phyloP scores from a whole-genome alignment of 2,329 filamentous ascomycete genomes.

The Hypoxylon sp. region DNA sequence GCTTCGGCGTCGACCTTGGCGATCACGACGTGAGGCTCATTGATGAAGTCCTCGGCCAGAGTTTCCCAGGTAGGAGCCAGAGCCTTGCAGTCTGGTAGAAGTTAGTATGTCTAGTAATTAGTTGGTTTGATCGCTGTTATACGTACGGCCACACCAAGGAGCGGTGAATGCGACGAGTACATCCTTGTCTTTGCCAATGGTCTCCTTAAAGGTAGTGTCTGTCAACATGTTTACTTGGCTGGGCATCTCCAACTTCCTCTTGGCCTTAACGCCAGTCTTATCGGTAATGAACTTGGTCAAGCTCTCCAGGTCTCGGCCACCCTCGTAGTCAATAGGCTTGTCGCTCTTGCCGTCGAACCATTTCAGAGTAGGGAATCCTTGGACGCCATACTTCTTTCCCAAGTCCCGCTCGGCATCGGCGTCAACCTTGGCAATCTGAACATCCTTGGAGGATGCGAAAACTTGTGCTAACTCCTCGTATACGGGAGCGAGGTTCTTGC shows the following conservation, averaged over 20 bases:
- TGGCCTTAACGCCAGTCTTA: constrained; percentile 87
- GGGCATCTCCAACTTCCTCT: constrained; percentile 78
- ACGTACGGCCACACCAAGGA: constrained; percentile 98
- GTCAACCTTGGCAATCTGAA: constrained; percentile 95
- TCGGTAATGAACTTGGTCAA: constrained; percentile 84
- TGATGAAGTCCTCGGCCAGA: constrained; percentile 83
- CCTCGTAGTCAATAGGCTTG: constrained; percentile 85
- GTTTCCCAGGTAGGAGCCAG: constrained; percentile 93
- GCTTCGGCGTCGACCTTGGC: constrained; percentile 97
- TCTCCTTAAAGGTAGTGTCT: constrained; percentile 81
- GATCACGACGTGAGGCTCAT: constrained; percentile 83
- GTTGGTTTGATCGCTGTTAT: constrained; percentile 27
- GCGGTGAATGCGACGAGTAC: constrained; percentile 97
- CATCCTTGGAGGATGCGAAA: constrained; percentile 78
- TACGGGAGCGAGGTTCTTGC: constrained; percentile 94
- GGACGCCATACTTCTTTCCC: constrained; percentile 87
- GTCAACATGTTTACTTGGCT: constrained; percentile 85
- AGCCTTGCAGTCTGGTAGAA: constrained; percentile 90
- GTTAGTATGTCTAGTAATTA: constrained; percentile 40
- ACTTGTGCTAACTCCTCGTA: constrained; percentile 88
- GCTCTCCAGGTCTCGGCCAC: constrained; percentile 89
- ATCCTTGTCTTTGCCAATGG: constrained; percentile 86
- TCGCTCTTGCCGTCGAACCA: constrained; percentile 97
- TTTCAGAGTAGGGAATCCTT: constrained; percentile 97
- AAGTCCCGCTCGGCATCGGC: constrained; percentile 89